These are phyloP conservation scores for Suhomyces panamericanus DNA, from an alignment of 1,139 yeast species.

Conservation along the genomic window DNA sequence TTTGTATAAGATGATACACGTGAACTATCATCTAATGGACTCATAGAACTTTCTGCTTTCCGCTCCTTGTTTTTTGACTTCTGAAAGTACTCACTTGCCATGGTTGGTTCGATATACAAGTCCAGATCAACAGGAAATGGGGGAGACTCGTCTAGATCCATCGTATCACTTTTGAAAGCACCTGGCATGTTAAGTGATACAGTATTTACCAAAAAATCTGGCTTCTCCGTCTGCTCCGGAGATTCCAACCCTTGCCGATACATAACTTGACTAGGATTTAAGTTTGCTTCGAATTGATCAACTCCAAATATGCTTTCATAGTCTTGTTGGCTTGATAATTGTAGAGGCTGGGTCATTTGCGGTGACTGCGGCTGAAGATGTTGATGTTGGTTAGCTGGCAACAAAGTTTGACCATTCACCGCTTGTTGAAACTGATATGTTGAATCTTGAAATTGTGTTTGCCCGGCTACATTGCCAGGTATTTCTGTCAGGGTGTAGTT, in stretches of 20 bases:
- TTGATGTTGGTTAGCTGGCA: not conserved
- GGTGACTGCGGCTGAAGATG: not conserved
- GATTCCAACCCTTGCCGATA: slow-evolving; percentile 7
- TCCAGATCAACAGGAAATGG: slow-evolving; percentile 44
- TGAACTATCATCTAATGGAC: slow-evolving; percentile 16
- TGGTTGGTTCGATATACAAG: slow-evolving; percentile 7
- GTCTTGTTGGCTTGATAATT: slow-evolving; percentile 8
- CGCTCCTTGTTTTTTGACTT: slow-evolving; percentile 1
- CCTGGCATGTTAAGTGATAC: slow-evolving; percentile 32
- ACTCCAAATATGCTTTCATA: slow-evolving; percentile 11
- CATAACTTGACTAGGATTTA: slow-evolving; percentile 7
- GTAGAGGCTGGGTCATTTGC: slow-evolving; percentile 5
- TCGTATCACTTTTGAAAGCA: slow-evolving; percentile 31
- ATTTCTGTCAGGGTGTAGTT: not conserved
- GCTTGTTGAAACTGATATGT: not conserved
- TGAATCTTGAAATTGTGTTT: not conserved
- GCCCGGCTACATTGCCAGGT: not conserved
- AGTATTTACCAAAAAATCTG: slow-evolving; percentile 10
- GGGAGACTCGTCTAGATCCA: slow-evolving; percentile 45
- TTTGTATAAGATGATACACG: slow-evolving; percentile 14
- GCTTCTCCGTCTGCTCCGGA: slow-evolving; percentile 6
- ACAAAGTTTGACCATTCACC: not conserved
- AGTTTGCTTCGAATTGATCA: slow-evolving; percentile 9
- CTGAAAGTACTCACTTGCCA: not conserved
- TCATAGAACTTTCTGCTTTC: slow-evolving; percentile 8